These are phyloP conservation scores for Penicillium bovifimosum DNA, from an alignment of 495 filamentous ascomycete genomes.

Conservation along the genomic window DNA sequence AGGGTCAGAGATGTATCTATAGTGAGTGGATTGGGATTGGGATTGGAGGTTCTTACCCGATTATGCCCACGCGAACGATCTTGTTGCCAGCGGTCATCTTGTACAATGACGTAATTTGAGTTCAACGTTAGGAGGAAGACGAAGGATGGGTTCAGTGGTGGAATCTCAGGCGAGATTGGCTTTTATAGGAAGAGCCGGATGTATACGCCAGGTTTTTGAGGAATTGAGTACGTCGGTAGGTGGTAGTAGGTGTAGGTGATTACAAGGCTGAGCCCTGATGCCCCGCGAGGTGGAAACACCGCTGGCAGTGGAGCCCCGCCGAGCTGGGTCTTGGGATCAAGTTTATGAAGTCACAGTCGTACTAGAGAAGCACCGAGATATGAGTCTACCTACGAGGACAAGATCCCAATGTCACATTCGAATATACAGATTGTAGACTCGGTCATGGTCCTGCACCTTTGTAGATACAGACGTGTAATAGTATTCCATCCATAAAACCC, in stretches of 20 bases:
- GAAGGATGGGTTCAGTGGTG: too few species aligned
- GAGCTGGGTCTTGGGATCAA: background rate
- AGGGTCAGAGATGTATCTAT: background rate
- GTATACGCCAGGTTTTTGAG: background rate
- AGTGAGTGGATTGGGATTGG: background rate
- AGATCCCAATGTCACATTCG: background rate
- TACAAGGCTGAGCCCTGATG: background rate
- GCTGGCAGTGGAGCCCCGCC: background rate
- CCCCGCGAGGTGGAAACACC: constrained; percentile 2
- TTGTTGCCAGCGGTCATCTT: background rate
- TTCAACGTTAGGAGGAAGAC: too few species aligned
- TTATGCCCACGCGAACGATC: constrained; percentile 2
- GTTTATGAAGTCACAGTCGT: too few species aligned
- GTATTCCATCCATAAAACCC: background rate
- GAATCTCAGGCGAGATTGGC: background rate
- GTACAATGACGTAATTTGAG: background rate
- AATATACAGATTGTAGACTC: constrained; percentile 5
- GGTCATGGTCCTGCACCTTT: background rate
- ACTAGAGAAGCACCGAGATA: background rate
- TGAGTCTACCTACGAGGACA: background rate
- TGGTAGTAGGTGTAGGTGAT: too few species aligned
- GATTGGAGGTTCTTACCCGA: background rate
- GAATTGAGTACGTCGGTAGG: background rate
- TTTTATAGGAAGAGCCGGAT: background rate
- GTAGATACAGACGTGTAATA: background rate